phyloP scores from a whole-genome alignment of 2,329 filamentous ascomycete genomes.

The Rachicladosporium sp. region DNA sequence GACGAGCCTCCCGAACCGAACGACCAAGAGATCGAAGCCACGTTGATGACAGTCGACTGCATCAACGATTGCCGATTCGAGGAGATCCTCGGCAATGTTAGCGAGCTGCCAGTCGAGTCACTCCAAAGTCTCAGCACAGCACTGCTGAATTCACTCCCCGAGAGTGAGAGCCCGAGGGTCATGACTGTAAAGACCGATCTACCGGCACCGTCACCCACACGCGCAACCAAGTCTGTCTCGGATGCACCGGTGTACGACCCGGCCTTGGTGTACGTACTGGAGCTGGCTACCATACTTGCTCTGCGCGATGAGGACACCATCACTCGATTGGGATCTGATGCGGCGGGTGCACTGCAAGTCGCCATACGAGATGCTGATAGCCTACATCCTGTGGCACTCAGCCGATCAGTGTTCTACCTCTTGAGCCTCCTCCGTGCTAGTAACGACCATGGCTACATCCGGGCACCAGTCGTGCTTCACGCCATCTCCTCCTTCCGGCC shows the following conservation, averaged over 20 bases:
- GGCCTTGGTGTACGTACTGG: slow-evolving; percentile 76
- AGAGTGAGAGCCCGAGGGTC: slow-evolving; percentile 61
- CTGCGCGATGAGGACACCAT: slow-evolving; percentile 64
- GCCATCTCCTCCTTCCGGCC: slow-evolving; percentile 79
- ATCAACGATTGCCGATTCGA: slow-evolving; percentile 80
- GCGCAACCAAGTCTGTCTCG: slow-evolving; percentile 39
- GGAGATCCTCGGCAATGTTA: slow-evolving; percentile 72
- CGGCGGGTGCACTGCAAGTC: slow-evolving; percentile 68
- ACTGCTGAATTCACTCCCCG: slow-evolving; percentile 72
- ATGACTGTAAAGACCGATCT: slow-evolving; percentile 85
- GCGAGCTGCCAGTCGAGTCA: slow-evolving; percentile 48
- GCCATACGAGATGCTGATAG: slow-evolving; percentile 68
- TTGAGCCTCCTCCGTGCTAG: slow-evolving; percentile 69
- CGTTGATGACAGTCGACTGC: slow-evolving; percentile 85
- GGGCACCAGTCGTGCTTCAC: slow-evolving; percentile 82
- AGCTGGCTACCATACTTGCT: slow-evolving; percentile 73
- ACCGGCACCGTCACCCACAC: slow-evolving; percentile 45
- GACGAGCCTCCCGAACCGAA: slow-evolving; percentile 96
- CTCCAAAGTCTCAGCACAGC: slow-evolving; percentile 55
- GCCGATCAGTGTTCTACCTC: slow-evolving; percentile 75
- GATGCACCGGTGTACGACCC: slow-evolving; percentile 65
- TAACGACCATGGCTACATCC: slow-evolving; percentile 84
- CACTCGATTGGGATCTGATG: slow-evolving; percentile 59
- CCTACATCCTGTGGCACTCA: slow-evolving; percentile 72
- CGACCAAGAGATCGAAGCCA: slow-evolving; percentile 92